Conservation (phyloP, 345 rosid species). For the Isatis tinctoria region DNA sequence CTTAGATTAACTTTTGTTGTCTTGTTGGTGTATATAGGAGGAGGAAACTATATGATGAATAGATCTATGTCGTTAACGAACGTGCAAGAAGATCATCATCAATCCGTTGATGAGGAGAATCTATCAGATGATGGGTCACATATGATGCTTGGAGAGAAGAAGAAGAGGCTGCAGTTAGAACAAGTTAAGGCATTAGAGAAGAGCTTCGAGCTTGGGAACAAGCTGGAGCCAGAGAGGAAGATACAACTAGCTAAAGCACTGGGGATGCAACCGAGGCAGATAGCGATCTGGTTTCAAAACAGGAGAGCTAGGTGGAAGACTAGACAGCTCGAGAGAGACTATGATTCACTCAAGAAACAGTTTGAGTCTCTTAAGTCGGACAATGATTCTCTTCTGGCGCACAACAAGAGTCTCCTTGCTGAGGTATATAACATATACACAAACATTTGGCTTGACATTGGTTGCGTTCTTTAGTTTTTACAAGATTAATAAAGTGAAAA, state of each 20-base stretch:
- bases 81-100: slow-evolving; percentile 35
- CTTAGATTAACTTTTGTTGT: neutral
- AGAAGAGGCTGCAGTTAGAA: slow-evolving; percentile 63
- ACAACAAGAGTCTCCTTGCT: slow-evolving; percentile 56
- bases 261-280: slow-evolving; percentile 64
- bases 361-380: slow-evolving; percentile 58
- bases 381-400: slow-evolving; percentile 58
- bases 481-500: neutral
- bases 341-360: slow-evolving; percentile 60
- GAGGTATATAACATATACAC: slow-evolving; percentile 40
- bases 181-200: slow-evolving; percentile 71
- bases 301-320: slow-evolving; percentile 79
- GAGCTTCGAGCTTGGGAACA: slow-evolving; percentile 72
- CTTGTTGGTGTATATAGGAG: slow-evolving; percentile 32
- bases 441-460: neutral
- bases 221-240: slow-evolving; percentile 77
- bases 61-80: slow-evolving; percentile 73
- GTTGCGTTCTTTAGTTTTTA: neutral
- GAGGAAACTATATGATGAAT: slow-evolving; percentile 61
- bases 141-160: slow-evolving; percentile 54
- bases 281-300: slow-evolving; percentile 78
- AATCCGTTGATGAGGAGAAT: slow-evolving; percentile 42
- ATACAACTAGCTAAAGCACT: slow-evolving; percentile 62
- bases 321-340: slow-evolving; percentile 67
- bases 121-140: slow-evolving; percentile 76